Conservation (phyloP, 2,329 filamentous ascomycete species). For the Fusarium pseudoanthophilum region DNA sequence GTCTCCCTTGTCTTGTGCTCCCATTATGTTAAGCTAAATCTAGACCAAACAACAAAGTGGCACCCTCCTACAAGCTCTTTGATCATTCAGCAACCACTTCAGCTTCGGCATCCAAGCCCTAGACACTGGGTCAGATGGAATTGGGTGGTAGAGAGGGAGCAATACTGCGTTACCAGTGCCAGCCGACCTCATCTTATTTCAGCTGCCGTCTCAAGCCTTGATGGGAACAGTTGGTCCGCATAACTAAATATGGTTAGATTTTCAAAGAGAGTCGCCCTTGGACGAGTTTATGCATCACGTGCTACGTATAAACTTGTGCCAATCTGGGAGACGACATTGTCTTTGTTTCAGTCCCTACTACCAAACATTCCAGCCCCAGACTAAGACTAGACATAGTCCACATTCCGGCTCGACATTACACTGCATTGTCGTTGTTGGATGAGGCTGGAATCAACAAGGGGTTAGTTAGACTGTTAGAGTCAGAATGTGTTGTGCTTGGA, state of each 20-base stretch:
- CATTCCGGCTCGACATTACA: conserved; percentile 46
- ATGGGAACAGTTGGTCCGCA: conserved; percentile 11
- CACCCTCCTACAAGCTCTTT: conserved; percentile 32
- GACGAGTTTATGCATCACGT: conserved; percentile 41
- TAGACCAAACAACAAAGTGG: conserved; percentile 33
- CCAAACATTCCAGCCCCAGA: conserved; percentile 48
- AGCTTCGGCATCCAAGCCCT: conserved; percentile 5
- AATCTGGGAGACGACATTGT: conserved; percentile 46
- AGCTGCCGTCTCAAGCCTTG: conserved; percentile 19
- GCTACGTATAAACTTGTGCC: conserved; percentile 29
- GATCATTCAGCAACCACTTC: conserved; percentile 19
- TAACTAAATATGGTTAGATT: conserved; percentile 8
- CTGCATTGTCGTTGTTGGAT: conserved; percentile 50
- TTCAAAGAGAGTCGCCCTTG: background rate
- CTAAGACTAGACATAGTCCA: conserved; percentile 26
- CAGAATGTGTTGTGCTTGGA: conserved; percentile 27
- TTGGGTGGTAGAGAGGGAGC: conserved; percentile 4
- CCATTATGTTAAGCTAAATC: conserved; percentile 24
- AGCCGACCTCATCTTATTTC: conserved; percentile 26
- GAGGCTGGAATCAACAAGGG: conserved; percentile 45
- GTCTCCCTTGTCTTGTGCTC: conserved; percentile 32
- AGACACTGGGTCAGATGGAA: background rate
- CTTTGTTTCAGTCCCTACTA: conserved; percentile 50
- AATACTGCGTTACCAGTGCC: conserved; percentile 16
- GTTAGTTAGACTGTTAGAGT: conserved; percentile 1